These are phyloP conservation scores for Saccharum spontaneum DNA, from an alignment of 176 grass and related monocot species.

Conservation along the genomic window DNA sequence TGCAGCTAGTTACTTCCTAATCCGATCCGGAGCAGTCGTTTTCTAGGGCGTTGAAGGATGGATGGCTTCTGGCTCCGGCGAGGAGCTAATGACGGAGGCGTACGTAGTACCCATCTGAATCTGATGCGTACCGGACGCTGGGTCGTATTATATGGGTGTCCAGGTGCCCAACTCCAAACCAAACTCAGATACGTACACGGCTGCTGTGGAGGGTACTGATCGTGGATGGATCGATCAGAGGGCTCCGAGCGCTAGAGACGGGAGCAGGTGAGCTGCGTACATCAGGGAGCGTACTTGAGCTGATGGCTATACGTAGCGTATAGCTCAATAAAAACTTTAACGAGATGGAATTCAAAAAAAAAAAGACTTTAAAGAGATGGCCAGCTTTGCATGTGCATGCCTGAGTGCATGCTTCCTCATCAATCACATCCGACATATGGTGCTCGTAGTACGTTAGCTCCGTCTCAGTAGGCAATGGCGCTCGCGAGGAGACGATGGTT, in stretches of 20 bases:
- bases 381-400: background rate
- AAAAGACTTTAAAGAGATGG: background rate
- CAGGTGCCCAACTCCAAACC: background rate
- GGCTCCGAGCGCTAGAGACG: background rate
- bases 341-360: no score
- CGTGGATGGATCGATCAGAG: background rate
- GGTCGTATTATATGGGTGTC: background rate
- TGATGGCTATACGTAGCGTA: background rate
- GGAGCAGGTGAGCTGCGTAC: conserved; percentile 3
- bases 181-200: conserved; percentile 26
- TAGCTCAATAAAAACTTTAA: no score
- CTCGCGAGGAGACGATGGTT: no score
- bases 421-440: no score
- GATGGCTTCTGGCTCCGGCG: background rate
- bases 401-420: no score
- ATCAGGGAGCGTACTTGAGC: conserved; percentile 2
- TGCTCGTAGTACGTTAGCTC: no score
- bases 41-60: conserved; percentile 17
- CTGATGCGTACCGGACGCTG: background rate
- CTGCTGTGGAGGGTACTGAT: background rate
- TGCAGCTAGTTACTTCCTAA: background rate
- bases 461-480: no score
- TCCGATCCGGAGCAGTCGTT: background rate
- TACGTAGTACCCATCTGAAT: background rate
- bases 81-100: background rate